Percentiles rank a stretch among this genome's conserved stretches.
Conservation (phyloP, 2,329 filamentous ascomycete genomes). For the Xylaria digitata region DNA sequence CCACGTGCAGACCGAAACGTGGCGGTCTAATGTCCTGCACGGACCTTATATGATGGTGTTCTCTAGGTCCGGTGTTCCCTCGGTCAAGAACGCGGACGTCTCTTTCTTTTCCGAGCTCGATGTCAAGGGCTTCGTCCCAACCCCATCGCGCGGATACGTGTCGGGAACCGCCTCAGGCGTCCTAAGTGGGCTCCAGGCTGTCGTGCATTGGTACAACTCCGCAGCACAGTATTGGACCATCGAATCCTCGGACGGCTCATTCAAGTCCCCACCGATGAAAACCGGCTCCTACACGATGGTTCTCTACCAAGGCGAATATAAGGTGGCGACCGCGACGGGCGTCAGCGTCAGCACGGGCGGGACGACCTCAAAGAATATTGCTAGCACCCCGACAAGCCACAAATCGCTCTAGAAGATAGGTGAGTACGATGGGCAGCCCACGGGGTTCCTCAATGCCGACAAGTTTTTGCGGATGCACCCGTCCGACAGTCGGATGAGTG, state of each 20-base stretch:
- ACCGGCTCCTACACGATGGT: conserved; percentile 58
- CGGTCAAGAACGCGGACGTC: conserved; percentile 59
- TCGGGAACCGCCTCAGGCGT: conserved; percentile 70
- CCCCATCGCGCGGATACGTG: conserved; percentile 67
- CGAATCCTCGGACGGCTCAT: conserved; percentile 64
- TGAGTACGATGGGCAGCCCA: conserved; percentile 72
- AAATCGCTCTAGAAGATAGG: conserved; percentile 72
- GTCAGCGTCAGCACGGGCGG: conserved; percentile 64
- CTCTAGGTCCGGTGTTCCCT: conserved; percentile 67
- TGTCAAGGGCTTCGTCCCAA: conserved; percentile 68
- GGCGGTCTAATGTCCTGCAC: conserved; percentile 68
- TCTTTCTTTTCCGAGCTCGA: conserved; percentile 70
- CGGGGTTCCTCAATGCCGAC: conserved; percentile 73
- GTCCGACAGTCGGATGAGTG: conserved; percentile 70
- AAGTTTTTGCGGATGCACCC: conserved; percentile 77
- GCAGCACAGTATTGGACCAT: conserved; percentile 74
- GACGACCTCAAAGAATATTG: conserved; percentile 63
- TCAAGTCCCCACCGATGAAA: conserved; percentile 53
- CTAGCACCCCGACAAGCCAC: conserved; percentile 55
- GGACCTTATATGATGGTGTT: conserved; percentile 74
- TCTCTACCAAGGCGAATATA: conserved; percentile 69
- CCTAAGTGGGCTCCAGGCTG: conserved; percentile 61
- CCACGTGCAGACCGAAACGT: conserved; percentile 71
- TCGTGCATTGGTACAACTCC: conserved; percentile 74
- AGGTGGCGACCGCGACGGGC: conserved; percentile 59